Evolutionary conservation across 495 filamentous ascomycete species (phyloP).

Genomic region (Aspergillus funiculosus): DNA sequence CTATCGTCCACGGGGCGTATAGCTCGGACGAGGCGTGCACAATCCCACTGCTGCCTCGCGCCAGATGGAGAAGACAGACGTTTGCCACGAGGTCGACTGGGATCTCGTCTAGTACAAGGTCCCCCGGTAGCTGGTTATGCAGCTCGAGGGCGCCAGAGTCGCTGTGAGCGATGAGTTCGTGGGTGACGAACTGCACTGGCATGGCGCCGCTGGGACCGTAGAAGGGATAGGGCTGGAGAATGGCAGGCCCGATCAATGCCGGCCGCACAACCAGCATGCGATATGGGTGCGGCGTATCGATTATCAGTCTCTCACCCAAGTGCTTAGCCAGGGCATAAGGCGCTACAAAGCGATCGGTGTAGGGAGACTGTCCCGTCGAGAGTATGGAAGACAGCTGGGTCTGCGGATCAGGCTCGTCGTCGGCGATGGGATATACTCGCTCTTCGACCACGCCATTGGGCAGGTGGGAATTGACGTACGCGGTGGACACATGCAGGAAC

Average conservation of each 20-base stretch:
- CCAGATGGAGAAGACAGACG: conserved; percentile 15
- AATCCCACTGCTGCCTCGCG: conserved; percentile 7
- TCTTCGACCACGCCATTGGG: conserved; percentile 13
- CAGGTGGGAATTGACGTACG: conserved; percentile 12
- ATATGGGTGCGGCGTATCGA: not conserved
- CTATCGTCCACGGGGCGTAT: conserved; percentile 1
- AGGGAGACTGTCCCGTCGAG: conserved; percentile 2
- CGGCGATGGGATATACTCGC: conserved; percentile 4
- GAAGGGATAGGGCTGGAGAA: conserved; percentile 19
- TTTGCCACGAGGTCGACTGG: conserved; percentile 19
- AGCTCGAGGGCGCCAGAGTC: not conserved
- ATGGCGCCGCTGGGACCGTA: conserved; percentile 15
- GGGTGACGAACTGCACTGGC: not conserved
- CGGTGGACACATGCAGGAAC: conserved; percentile 18
- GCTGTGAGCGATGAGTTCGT: not conserved
- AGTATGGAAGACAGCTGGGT: conserved; percentile 8
- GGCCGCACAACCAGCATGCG: conserved; percentile 19
- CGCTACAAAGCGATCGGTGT: conserved; percentile 8
- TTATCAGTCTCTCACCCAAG: conserved; percentile 17
- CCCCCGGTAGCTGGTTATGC: not conserved
- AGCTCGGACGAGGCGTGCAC: conserved; percentile 13
- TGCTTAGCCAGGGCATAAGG: conserved; percentile 23
- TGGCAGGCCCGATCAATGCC: conserved; percentile 18
- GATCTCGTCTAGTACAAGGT: conserved; percentile 12
- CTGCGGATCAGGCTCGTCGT: conserved; percentile 2